These are phyloP conservation scores for Berberis thunbergii DNA, from an alignment of 164 flowering plant genomes.

Conservation along the genomic window DNA sequence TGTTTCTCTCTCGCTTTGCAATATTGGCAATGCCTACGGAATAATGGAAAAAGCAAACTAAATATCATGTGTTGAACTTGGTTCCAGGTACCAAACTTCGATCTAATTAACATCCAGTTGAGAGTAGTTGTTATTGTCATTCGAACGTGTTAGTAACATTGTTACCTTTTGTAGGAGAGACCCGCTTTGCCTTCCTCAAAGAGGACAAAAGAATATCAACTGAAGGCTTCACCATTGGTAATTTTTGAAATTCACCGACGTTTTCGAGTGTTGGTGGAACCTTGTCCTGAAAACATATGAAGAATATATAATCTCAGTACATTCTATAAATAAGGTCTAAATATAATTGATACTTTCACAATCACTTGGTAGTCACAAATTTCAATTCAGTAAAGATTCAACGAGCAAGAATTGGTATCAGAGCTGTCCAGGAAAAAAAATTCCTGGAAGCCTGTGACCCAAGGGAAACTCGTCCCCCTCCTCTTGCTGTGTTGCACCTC, in stretches of 20 bases:
- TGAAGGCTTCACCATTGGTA: slow-evolving; percentile 96
- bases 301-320: too few species aligned
- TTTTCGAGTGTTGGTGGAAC: slow-evolving; percentile 25
- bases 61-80: slow-evolving; percentile 11
- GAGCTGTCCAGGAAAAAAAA: too few species aligned
- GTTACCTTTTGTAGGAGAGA: slow-evolving; percentile 75
- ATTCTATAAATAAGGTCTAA: background rate
- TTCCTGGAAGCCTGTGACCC: too few species aligned
- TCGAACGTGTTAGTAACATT: background rate
- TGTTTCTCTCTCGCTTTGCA: slow-evolving; percentile 93
- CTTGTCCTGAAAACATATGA: slow-evolving; percentile 25
- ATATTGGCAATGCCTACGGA: slow-evolving; percentile 71
- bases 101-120: background rate
- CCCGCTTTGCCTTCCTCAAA: slow-evolving; percentile 66
- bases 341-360: background rate
- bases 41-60: slow-evolving; percentile 8
- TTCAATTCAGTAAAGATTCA: too few species aligned
- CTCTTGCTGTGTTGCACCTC: too few species aligned
- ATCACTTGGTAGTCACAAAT: background rate
- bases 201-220: slow-evolving; percentile 75
- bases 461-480: too few species aligned
- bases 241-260: slow-evolving; percentile 90
- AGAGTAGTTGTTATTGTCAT: background rate
- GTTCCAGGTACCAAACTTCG: background rate
- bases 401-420: too few species aligned